Conservation (phyloP, 192 early-diverging fungal genomes). For the Irineochytrium annulatum region DNA sequence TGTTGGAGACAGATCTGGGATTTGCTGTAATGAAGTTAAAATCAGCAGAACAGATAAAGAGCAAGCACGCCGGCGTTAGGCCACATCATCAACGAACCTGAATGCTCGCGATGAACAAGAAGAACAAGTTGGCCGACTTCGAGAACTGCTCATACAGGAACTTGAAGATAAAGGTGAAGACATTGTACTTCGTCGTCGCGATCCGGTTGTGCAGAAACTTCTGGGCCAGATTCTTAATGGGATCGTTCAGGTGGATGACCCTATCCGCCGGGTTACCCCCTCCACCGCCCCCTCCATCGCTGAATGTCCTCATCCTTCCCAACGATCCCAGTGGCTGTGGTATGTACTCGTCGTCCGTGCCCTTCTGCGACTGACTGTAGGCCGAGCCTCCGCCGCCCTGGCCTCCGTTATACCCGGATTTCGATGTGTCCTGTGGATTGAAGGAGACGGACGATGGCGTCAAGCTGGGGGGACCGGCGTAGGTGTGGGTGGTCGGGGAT, state of each 20-base stretch:
- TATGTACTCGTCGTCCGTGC: no score
- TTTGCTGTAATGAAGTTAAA: conserved; percentile 61
- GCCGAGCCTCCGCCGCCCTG: no score
- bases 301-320: no score
- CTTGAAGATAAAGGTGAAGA: conserved; percentile 84
- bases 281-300: no score
- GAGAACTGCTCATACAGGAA: conserved; percentile 94
- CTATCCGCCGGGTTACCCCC: conserved; percentile 43
- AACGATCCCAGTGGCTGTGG: no score
- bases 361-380: no score
- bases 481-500: no score
- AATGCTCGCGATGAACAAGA: conserved; percentile 89
- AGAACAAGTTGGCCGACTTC: conserved; percentile 96
- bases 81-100: conserved; percentile 68
- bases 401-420: no score
- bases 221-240: conserved; percentile 65
- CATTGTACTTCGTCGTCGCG: conserved; percentile 60
- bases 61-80: neutral
- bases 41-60: conserved; percentile 1
- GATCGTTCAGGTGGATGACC: conserved; percentile 83
- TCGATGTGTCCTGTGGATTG: no score
- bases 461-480: no score
- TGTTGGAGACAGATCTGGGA: conserved; percentile 87
- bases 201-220: conserved; percentile 67
- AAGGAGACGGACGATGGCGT: no score